Conservation (phyloP, 768 basidiomycete species). For the Leccinum subtestaceum region DNA sequence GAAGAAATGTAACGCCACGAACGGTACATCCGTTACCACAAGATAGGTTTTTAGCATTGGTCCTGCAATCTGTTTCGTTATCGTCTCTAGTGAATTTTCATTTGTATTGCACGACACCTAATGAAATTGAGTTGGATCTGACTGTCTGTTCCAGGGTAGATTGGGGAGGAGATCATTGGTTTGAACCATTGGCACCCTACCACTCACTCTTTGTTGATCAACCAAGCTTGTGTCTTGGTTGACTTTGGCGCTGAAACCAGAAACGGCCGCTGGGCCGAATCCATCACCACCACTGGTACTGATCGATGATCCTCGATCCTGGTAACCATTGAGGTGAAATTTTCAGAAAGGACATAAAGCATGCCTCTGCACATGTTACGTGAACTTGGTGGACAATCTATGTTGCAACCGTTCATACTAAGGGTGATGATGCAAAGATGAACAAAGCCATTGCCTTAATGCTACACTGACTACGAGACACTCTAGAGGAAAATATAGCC, state of each 20-base stretch:
- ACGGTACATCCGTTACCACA: conserved; percentile 8
- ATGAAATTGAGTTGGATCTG: not conserved
- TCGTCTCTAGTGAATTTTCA: conserved; percentile 17
- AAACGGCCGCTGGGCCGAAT: not conserved
- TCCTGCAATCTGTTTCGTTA: conserved; percentile 18
- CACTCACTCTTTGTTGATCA: not conserved
- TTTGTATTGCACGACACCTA: conserved; percentile 6
- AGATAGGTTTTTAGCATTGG: conserved; percentile 22
- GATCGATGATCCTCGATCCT: not conserved
- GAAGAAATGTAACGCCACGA: conserved; percentile 14
- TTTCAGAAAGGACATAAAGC: not conserved
- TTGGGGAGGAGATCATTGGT: not conserved
- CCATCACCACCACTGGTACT: not conserved
- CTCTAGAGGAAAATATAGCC: not conserved
- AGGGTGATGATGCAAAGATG: not conserved
- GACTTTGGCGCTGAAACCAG: not conserved
- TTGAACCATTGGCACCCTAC: not conserved
- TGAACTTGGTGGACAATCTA: not conserved
- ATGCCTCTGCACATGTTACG: not conserved
- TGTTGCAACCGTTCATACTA: not conserved
- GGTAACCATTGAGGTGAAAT: not conserved
- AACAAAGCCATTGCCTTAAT: not conserved
- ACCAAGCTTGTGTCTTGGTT: not conserved
- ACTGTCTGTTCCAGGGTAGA: not conserved
- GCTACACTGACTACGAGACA: not conserved